Evolutionary conservation across 139 green algal species (phyloP).

Genomic region (Chlamydomonas asymmetrica): DNA sequence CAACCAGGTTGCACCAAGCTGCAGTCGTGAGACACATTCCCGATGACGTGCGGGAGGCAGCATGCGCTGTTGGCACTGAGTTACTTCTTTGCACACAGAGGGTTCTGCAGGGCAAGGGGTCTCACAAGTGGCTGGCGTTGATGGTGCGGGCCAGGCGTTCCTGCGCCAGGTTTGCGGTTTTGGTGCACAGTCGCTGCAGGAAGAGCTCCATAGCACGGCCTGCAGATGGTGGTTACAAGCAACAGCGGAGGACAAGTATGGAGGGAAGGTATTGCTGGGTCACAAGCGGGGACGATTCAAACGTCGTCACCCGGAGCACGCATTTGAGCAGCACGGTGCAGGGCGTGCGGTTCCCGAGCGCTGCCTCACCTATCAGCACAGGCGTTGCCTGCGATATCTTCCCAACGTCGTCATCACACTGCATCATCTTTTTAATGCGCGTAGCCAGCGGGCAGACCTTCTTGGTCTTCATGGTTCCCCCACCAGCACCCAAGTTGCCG

Average conservation of each 20-base stretch:
- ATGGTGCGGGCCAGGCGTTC: conserved; percentile 73
- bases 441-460: conserved; percentile 62
- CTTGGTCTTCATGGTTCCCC: conserved; percentile 41
- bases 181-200: conserved; percentile 70
- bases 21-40: not conserved
- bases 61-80: not conserved
- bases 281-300: too few relatives aligned
- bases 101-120: not conserved
- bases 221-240: too few relatives aligned
- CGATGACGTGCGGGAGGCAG: not conserved
- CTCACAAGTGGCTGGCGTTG: conserved; percentile 79
- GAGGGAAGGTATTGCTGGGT: too few relatives aligned
- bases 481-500: too few relatives aligned
- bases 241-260: too few relatives aligned
- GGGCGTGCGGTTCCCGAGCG: too few relatives aligned
- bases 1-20: not conserved
- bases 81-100: not conserved
- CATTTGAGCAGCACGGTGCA: too few relatives aligned
- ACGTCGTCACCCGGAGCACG: too few relatives aligned
- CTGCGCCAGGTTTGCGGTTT: conserved; percentile 59
- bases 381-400: conserved; percentile 91
- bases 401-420: conserved; percentile 93
- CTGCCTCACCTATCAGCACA: conserved; percentile 85
- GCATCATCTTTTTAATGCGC: conserved; percentile 94
- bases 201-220: conserved; percentile 90